These are phyloP conservation scores for Tolypocladium inflatum DNA, from an alignment of 2,329 filamentous ascomycete species.

Conservation along the genomic window DNA sequence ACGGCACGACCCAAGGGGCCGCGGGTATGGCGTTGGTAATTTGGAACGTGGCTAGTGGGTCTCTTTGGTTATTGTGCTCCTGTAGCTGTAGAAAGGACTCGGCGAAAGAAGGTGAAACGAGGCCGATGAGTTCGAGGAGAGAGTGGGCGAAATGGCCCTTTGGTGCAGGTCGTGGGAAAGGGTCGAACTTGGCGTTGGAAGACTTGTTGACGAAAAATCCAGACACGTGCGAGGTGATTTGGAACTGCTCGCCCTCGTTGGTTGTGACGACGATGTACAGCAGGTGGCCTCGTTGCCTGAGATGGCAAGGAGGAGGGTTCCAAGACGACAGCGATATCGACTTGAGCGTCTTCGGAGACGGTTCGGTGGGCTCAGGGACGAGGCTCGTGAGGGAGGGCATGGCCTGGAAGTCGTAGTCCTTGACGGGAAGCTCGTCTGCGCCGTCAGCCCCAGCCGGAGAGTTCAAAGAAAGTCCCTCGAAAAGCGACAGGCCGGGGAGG, in stretches of 20 bases:
- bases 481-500: constrained; percentile 74
- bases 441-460: constrained; percentile 28
- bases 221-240: constrained; percentile 86
- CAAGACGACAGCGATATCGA: constrained; percentile 80
- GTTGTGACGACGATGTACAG: constrained; percentile 85
- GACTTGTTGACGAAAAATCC: constrained; percentile 98
- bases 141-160: constrained; percentile 80
- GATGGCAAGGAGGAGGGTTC: constrained; percentile 91
- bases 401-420: constrained; percentile 69
- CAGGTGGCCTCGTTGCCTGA: constrained; percentile 85
- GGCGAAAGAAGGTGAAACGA: constrained; percentile 77
- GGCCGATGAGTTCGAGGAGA: constrained; percentile 66
- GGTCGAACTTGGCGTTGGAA: constrained; percentile 91
- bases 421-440: constrained; percentile 33
- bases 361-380: constrained; percentile 55
- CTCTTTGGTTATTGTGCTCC: constrained; percentile 74
- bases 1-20: constrained; percentile 82
- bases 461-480: constrained; percentile 61
- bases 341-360: constrained; percentile 84
- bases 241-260: constrained; percentile 88
- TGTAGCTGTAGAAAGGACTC: constrained; percentile 68
- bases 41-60: constrained; percentile 87
- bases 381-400: constrained; percentile 60
- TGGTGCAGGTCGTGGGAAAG: constrained; percentile 66
- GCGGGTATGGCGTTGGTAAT: constrained; percentile 91